Percentiles rank a stretch among this genome's conserved stretches.
Conservation (phyloP, 169 alveolate species). For the Plasmodium gaboni region DNA sequence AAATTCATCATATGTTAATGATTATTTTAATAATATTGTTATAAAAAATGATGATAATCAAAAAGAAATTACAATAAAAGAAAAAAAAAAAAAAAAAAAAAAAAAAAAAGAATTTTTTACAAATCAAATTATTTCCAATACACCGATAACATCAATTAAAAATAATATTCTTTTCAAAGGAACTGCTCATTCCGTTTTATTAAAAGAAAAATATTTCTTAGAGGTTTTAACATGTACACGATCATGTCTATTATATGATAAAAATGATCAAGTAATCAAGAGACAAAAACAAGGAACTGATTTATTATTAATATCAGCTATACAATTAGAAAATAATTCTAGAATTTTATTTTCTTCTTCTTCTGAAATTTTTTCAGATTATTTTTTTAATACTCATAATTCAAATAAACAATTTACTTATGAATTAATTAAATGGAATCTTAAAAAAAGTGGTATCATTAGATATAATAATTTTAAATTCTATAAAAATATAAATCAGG, state of each 20-base stretch:
- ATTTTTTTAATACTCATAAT: constrained; percentile 31
- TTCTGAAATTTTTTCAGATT: constrained; percentile 57
- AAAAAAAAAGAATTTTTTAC: constrained; percentile 24
- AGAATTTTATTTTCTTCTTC: constrained; percentile 65
- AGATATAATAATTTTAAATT: constrained; percentile 72
- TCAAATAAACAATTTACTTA: constrained; percentile 27
- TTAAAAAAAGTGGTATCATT: constrained; percentile 62
- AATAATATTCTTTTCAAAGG: constrained; percentile 49
- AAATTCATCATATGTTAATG: constrained; percentile 23
- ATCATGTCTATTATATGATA: constrained; percentile 43
- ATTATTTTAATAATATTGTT: constrained; percentile 23
- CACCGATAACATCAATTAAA: constrained; percentile 23
- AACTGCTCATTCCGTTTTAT: constrained; percentile 58
- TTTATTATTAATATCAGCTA: constrained; percentile 60
- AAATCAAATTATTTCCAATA: constrained; percentile 37
- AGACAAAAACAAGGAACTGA: constrained; percentile 47
- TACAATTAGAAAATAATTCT: constrained; percentile 63
- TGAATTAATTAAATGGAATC: constrained; percentile 58
- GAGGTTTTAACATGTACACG: constrained; percentile 37
- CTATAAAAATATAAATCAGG: background rate
- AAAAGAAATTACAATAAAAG: background rate
- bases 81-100: background rate
- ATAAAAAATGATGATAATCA: background rate
- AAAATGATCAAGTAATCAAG: constrained; percentile 12
- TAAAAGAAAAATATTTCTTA: constrained; percentile 31